Evolutionary conservation across 169 alveolate genomes (phyloP), one percentile per base, ranked within the genome.

Genomic region (Eimeria necatrix): DNA sequence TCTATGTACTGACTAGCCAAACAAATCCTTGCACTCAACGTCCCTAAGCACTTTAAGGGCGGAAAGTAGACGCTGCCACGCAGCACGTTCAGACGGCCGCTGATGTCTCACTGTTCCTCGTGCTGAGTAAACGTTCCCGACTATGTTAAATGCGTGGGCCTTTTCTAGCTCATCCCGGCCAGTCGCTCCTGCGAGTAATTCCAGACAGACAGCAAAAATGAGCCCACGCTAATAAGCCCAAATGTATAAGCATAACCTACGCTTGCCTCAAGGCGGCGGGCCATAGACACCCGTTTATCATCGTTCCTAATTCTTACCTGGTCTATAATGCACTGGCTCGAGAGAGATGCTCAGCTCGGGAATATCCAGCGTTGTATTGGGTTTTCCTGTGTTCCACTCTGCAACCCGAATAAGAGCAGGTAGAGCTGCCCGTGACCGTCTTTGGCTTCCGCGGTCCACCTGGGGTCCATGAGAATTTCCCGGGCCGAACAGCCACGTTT

Each of bases 41-140:
- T 32, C 76, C 76, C 20, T 59, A 22, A 84, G 56, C 20, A 32
- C 78, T n/a, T 24, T 20, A 74, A 84, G 60, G 10, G 76, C 76
- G 20, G 60, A 9, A n/a, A 16, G 0, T 16, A 84, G 9, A 76
- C 91, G 91, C 80, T 84, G 91, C 91, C 91, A 84, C 52, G 59
- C 91, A 59, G 76, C 91, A 16, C 78, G 73, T 32, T 84, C 91
- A 18, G 91, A 56, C 20, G 91, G 91, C 76, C 91, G 52, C 91
- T 84, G 91, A 20, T 84, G 91, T 24, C 91, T 48, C 73, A 84
- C 91, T 32, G 91, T 84, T 53, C 64, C 59, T 32, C 76, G 64
- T 60, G 60, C 91, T 59, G 76, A 49, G 6, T 48, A 84, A 24
- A 59, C 26, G 18, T 56, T 56, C 26, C 76, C 76, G 32, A 59